Base-by-base conservation (phyloP, 768 basidiomycete species). In the Rhizopogon salebrosus region DNA sequence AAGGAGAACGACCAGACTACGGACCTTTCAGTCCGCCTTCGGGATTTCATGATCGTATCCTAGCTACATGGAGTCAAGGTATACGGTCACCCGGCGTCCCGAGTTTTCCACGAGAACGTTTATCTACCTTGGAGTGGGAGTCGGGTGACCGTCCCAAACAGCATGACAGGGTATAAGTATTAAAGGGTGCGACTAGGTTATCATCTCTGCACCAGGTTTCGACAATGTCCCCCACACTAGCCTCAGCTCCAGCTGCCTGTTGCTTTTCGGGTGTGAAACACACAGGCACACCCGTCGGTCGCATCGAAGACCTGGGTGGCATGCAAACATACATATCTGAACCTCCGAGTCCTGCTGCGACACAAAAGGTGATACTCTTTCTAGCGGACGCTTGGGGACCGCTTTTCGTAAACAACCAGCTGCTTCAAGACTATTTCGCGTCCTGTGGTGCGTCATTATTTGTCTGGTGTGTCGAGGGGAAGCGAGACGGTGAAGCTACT, bases 341-440 rank as follows among this genome's bases (percentile, higher is more conserved):
- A 49, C 79, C 80, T 0, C 65, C 70, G 6, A 48, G 61, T 0
- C 31, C 40, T 35, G 38, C 29, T 54, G 52, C 16, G 36, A 54
- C 49, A 11, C 64, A 65, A 51, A 78, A 75, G 38, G 71, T 85
- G 27, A 63, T 85, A 6, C 55, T 86, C 16, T 84, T 76, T 70
- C 72, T 80, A 43, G 55, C 81, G 1, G 84, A 85, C 60, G 70
- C 84, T 13, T 82, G 63, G 54, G 79, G 83, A 0, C 74, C 82
- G 0, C 69, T 82, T 27, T 80, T 65, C 57, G 29, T 78, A 49
- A 85, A 85, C 60, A 78, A 79, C 41, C 65, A 82, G 61, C 62
- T 85, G 3, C 46, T 85, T 4, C 80, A 83, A 60, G 83, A 86
- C 61, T 84, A 77, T 52, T 83, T 80, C 51, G 82, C 85, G 2